A percentile compares a stretch with the other conserved stretches of the same genome.
Evolutionary conservation across 768 basidiomycete species (phyloP).

Genomic region (Tricholoma matsutake): DNA sequence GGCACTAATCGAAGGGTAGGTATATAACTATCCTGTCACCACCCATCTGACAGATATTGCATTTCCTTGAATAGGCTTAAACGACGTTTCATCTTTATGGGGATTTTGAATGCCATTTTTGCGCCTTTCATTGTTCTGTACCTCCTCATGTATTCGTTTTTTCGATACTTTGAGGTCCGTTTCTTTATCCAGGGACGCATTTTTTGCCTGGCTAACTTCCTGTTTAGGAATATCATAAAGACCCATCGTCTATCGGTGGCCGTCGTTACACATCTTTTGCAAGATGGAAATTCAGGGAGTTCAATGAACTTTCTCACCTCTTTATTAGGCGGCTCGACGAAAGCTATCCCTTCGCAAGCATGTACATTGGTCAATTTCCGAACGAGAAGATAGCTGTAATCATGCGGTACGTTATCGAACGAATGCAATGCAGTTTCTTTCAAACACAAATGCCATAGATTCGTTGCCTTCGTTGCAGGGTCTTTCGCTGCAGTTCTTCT

Average conservation of each 20-base stretch:
- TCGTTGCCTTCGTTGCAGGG: conserved; percentile 93
- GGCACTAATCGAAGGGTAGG: conserved; percentile 79
- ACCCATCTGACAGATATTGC: not conserved
- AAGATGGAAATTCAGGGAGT: conserved; percentile 98
- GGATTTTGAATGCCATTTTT: conserved; percentile 90
- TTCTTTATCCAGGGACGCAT: not conserved
- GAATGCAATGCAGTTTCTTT: not conserved
- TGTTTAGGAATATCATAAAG: conserved; percentile 93
- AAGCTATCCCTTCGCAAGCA: conserved; percentile 85
- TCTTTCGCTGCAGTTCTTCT: conserved; percentile 96
- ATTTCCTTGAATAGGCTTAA: conserved; percentile 50
- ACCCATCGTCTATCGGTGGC: conserved; percentile 91
- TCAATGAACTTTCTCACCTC: conserved; percentile 95
- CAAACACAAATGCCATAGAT: conserved; percentile 43
- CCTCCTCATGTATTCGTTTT: conserved; percentile 97
- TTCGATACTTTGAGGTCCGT: conserved; percentile 96
- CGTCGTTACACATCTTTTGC: conserved; percentile 93
- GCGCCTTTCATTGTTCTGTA: conserved; percentile 97
- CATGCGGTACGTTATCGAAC: conserved; percentile 63
- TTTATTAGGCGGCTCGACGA: conserved; percentile 85
- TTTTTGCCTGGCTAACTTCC: conserved; percentile 8
- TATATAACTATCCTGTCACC: not conserved
- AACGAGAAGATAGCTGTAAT: conserved; percentile 89
- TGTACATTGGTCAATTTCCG: conserved; percentile 97
- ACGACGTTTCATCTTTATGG: conserved; percentile 94